Conservation (phyloP, 495 filamentous ascomycete genomes). For the Schizothecium vesticola region DNA sequence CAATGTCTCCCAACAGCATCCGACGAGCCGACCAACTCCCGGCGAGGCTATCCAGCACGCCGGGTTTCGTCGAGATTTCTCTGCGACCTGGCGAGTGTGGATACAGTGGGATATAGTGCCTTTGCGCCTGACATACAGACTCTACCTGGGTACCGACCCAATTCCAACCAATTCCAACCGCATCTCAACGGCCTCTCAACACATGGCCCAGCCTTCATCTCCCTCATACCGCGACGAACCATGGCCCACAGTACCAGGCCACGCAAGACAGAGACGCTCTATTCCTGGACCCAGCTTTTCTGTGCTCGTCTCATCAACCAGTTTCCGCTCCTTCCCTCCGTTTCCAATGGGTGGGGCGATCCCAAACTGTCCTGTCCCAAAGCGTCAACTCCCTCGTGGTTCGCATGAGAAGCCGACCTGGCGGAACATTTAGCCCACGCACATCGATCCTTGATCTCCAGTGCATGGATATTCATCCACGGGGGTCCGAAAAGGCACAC, state of each 20-base stretch:
- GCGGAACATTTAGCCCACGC: not conserved
- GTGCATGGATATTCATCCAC: not conserved
- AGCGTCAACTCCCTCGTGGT: not conserved
- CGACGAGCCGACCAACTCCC: not conserved
- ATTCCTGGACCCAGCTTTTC: not conserved
- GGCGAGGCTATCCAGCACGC: not conserved
- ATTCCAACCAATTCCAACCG: not conserved
- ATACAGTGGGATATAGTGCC: not conserved
- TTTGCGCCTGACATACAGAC: not conserved
- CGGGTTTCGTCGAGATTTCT: not conserved
- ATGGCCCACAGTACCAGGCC: not conserved
- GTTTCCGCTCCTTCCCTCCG: not conserved
- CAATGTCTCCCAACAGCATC: not conserved
- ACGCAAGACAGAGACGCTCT: not conserved
- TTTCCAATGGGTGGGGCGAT: conserved; percentile 6
- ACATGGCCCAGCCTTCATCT: not conserved
- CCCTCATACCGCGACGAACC: not conserved
- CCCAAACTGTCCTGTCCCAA: not conserved
- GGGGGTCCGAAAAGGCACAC: not conserved
- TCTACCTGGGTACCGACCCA: not conserved
- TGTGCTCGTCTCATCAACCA: conserved; percentile 5
- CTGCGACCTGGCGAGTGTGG: not conserved
- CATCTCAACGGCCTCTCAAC: not conserved
- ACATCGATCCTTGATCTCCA: not conserved
- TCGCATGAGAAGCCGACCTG: not conserved